phyloP scores from a whole-genome alignment of 345 rosid species.

The Ceriops tagal region DNA sequence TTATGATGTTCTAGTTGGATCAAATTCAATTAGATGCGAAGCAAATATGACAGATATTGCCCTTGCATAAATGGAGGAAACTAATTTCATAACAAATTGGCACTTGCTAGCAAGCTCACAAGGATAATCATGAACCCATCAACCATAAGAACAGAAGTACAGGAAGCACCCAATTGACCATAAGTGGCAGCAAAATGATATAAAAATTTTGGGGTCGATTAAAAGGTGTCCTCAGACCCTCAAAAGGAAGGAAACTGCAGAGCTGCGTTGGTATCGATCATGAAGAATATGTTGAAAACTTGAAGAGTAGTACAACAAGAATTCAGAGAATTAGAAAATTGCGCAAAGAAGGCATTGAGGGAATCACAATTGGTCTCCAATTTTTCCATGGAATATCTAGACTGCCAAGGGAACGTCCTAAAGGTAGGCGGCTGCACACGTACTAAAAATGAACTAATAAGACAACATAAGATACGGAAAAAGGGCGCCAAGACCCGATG shows the following conservation, averaged over 20 bases:
- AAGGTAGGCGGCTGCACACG: background rate
- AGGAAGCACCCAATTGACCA: no score
- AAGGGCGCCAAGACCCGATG: background rate
- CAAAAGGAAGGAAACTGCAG: background rate
- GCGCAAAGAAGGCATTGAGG: background rate
- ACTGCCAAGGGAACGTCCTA: constrained; percentile 8
- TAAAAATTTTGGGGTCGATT: no score
- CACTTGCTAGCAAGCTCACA: no score
- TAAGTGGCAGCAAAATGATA: no score
- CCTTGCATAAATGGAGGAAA: no score
- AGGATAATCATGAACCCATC: no score
- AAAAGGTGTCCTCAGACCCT: no score
- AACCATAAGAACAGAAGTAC: no score
- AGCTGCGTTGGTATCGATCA: background rate
- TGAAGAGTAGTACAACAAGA: background rate
- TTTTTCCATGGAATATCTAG: constrained; percentile 11
- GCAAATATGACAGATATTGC: background rate
- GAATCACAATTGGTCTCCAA: background rate
- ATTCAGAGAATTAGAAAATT: background rate
- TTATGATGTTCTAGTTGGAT: background rate
- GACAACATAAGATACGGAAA: background rate
- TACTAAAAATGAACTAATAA: background rate
- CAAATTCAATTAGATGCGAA: background rate
- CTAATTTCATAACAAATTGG: no score
- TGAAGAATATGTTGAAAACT: background rate